Evolutionary conservation across 495 filamentous ascomycete species (phyloP), one percentile per base, ranked within the genome.

Genomic region (Lindgomyces ingoldianus): DNA sequence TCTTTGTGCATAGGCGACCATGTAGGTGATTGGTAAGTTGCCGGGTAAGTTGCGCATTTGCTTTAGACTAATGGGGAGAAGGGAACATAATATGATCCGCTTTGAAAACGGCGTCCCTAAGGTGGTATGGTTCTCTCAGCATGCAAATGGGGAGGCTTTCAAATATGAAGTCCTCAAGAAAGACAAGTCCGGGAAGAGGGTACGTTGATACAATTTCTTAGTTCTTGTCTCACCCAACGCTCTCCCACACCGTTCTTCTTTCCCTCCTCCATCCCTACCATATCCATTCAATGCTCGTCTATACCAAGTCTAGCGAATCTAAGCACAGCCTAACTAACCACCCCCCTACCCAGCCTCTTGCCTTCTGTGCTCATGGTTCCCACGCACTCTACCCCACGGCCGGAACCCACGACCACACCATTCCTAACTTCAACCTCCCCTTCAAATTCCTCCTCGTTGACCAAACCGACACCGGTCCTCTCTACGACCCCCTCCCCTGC

Each of bases 11-110:
- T 22, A 55, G 86, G 84, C 1, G 73, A 86, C 67, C 85, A 89
- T 66, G 78, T 88, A 45, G 85, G 85, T 6, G 84, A 87, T 62
- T 86, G 84, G 84, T 68, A 68, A 24, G 41, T 25, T 4, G n/a
- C n/a, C n/a, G n/a, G n/a, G n/a, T n/a, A n/a, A n/a, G n/a, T n/a
- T n/a, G n/a, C n/a, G n/a, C n/a, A 4, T 12, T 26, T 21, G 27
- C 10, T 4, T 33, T 14, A 48, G 9, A 44, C 33, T 1, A 19
- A 52, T 25, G n/a, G 18, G 16, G 48, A 26, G 53, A 25, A 73
- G 81, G 82, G 85, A 87, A 67, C 85, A 88, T 68, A 87, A 84
- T 60, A 86, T 87, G 85, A 78, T 89, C 54, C 84, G 86, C 4
- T 89, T 89, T 70, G 52, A 77, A 10, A 78, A 87, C 46, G 85